Percentiles rank a stretch among this genome's conserved stretches.
These are phyloP conservation scores for Phytophthora pini DNA, from an alignment of 352 stramenopile species.

Conservation along the genomic window DNA sequence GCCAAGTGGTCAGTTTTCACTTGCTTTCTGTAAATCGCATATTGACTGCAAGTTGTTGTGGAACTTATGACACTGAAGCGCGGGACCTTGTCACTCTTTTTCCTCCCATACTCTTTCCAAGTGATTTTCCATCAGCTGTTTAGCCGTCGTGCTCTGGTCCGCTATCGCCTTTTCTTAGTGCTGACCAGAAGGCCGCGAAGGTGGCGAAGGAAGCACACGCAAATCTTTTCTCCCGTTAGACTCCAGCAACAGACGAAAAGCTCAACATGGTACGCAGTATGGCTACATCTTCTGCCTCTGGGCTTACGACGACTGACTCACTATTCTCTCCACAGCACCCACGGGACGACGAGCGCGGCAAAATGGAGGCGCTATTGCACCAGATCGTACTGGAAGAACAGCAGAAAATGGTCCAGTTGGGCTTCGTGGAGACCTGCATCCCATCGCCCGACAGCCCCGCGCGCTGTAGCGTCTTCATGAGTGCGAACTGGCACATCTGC, in stretches of 20 bases:
- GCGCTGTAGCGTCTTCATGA: constrained; percentile 85
- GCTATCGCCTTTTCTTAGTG: constrained; percentile 1
- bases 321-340: constrained; percentile 25
- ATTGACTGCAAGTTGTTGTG: not conserved
- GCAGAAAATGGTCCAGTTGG: constrained; percentile 85
- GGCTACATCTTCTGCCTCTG: constrained; percentile 5
- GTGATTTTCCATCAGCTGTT: constrained; percentile 10
- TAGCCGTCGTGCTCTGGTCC: constrained; percentile 8
- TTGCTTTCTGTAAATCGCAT: constrained; percentile 1
- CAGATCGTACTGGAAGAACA: constrained; percentile 89
- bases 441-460: constrained; percentile 68
- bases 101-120: constrained; percentile 5
- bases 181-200: constrained; percentile 17
- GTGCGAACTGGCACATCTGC: constrained; percentile 86
- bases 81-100: constrained; percentile 11
- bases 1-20: not conserved
- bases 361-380: constrained; percentile 83
- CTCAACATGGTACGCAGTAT: constrained; percentile 29
- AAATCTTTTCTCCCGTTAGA: constrained; percentile 36
- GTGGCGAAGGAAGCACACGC: constrained; percentile 12
- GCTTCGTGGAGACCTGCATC: constrained; percentile 86
- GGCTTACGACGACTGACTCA: not conserved
- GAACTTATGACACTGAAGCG: constrained; percentile 11
- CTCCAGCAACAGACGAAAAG: constrained; percentile 4
- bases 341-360: constrained; percentile 50